Conservation (phyloP, 352 stramenopile genomes). For the Globisporangium spinosum region DNA sequence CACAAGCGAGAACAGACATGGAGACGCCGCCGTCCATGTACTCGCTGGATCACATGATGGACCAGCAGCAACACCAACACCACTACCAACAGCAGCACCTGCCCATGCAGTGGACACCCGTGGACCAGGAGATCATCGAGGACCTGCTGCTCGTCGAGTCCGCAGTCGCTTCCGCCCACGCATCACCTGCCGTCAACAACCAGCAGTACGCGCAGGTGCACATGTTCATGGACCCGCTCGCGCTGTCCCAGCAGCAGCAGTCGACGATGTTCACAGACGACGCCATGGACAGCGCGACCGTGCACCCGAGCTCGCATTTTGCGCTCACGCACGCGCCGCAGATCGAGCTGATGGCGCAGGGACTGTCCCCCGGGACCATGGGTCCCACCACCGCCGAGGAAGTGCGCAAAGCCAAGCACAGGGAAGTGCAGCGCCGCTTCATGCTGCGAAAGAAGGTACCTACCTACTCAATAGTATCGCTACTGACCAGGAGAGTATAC, state of each 20-base stretch:
- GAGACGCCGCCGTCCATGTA: not conserved
- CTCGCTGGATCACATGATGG: constrained; percentile 6
- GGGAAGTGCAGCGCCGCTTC: constrained; percentile 42
- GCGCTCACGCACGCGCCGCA: not conserved
- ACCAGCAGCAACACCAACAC: not conserved
- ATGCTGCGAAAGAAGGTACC: constrained; percentile 39
- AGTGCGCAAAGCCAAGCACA: constrained; percentile 36
- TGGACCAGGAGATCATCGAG: constrained; percentile 56
- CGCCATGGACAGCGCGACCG: not conserved
- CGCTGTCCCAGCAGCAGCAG: not conserved
- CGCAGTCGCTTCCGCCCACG: not conserved
- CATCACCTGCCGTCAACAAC: not conserved
- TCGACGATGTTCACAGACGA: not conserved
- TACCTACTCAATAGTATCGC: not conserved
- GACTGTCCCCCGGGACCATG: not conserved
- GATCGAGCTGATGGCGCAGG: constrained; percentile 3
- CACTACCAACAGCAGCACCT: constrained; percentile 12
- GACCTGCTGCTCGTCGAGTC: constrained; percentile 32
- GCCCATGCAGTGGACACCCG: constrained; percentile 32
- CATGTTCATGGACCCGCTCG: not conserved
- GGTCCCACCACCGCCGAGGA: constrained; percentile 13
- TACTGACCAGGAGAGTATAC: not conserved
- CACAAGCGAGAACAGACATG: not conserved
- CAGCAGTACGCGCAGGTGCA: not conserved
- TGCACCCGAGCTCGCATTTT: not conserved